Evolutionary conservation across 208 protist species (phyloP).

Genomic region (Herpetomonas tarakana): DNA sequence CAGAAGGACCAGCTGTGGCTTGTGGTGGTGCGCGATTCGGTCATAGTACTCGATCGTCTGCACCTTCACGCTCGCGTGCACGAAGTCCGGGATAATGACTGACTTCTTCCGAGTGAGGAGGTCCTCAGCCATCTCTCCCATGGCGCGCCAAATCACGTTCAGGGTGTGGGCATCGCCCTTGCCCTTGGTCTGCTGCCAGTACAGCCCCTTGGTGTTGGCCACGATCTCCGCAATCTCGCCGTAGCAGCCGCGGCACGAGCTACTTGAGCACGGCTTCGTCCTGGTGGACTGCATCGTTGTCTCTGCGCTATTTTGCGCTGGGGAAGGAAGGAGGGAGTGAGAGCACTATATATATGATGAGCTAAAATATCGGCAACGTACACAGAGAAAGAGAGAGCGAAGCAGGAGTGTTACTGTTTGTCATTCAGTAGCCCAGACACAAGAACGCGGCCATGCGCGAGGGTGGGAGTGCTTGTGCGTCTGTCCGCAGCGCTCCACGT

Average conservation of each 20-base stretch:
- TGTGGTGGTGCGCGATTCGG: conserved; percentile 44
- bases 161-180: conserved; percentile 44
- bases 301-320: too few species aligned
- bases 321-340: too few species aligned
- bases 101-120: conserved; percentile 60
- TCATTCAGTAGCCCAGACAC: too few species aligned
- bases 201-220: conserved; percentile 38
- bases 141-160: conserved; percentile 64
- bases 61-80: conserved; percentile 81
- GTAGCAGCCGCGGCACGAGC: conserved; percentile 66
- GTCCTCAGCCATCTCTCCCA: conserved; percentile 62
- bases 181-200: conserved; percentile 59
- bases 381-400: too few species aligned
- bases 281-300: conserved; percentile 13
- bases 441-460: too few species aligned
- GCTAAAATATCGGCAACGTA: too few species aligned
- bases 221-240: conserved; percentile 76
- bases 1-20: conserved; percentile 79
- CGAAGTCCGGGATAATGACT: conserved; percentile 64
- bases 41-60: conserved; percentile 56
- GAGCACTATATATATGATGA: too few species aligned
- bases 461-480: too few species aligned
- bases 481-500: too few species aligned
- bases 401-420: too few species aligned
- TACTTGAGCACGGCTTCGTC: conserved; percentile 26